phyloP scores from a whole-genome alignment of 1,284 basidiomycete genomes.

The Malassezia sp. region DNA sequence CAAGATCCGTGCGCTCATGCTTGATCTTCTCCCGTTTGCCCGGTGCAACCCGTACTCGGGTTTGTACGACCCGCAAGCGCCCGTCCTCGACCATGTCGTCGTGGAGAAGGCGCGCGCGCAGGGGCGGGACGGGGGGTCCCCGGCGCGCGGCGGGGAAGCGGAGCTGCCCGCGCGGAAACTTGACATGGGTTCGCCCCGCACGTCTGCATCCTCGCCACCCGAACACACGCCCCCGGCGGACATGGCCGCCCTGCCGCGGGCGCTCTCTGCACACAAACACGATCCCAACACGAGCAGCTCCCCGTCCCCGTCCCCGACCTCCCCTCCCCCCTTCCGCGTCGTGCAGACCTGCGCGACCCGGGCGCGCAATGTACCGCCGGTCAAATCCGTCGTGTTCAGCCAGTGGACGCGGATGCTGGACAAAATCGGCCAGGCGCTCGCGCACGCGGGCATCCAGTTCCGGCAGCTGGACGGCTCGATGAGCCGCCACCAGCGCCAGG shows the following conservation, averaged over 20 bases:
- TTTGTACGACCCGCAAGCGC: constrained; percentile 34
- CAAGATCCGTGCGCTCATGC: constrained; percentile 39
- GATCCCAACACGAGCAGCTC: too few species aligned
- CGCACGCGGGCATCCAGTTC: constrained; percentile 29
- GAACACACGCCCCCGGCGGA: too few species aligned
- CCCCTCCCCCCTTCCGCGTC: too few species aligned
- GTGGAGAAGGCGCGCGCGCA: constrained; percentile 15
- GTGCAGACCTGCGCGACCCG: constrained; percentile 4
- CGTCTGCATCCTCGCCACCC: too few species aligned
- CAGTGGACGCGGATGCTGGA: constrained; percentile 46
- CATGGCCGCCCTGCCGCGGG: too few species aligned
- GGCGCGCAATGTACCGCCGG: constrained; percentile 22
- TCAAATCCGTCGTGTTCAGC: constrained; percentile 50
- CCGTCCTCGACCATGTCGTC: constrained; percentile 32
- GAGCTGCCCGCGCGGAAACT: too few species aligned
- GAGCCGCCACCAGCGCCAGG: constrained; percentile 28
- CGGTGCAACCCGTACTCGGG: constrained; percentile 33
- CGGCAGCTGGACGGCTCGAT: constrained; percentile 39
- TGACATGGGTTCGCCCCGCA: too few species aligned
- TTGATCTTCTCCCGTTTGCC: constrained; percentile 38
- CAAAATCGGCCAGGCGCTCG: constrained; percentile 31
- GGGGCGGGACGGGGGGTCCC: constrained; percentile 4
- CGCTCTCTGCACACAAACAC: too few species aligned
- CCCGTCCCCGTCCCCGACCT: too few species aligned
- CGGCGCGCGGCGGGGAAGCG: too few species aligned